These are phyloP conservation scores for Ustilago trichophora DNA, from an alignment of 1,284 basidiomycete genomes.

Conservation along the genomic window DNA sequence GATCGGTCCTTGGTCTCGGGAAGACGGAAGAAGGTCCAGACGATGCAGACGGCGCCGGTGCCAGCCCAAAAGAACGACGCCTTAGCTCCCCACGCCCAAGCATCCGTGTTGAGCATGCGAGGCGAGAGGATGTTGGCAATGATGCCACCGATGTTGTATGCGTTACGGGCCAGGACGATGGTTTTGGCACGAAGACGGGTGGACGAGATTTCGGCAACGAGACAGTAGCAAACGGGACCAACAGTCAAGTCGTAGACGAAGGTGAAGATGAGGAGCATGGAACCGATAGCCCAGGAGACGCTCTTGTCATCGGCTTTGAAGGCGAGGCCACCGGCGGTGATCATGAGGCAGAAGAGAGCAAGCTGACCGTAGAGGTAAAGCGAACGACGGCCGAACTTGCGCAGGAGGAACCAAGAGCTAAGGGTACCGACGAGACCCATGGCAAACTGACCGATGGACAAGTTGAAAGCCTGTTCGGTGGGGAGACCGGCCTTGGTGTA, in stretches of 20 bases:
- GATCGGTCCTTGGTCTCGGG: conserved; percentile 68
- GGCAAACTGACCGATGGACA: conserved; percentile 67
- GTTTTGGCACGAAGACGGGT: conserved; percentile 71
- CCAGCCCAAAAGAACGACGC: conserved; percentile 68
- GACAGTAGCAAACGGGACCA: conserved; percentile 68
- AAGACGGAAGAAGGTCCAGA: conserved; percentile 66
- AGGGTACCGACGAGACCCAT: conserved; percentile 67
- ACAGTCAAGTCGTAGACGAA: conserved; percentile 67
- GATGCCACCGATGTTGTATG: conserved; percentile 67
- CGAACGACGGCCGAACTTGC: conserved; percentile 67
- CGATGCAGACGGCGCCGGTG: conserved; percentile 65
- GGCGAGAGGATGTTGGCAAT: conserved; percentile 69
- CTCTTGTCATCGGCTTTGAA: conserved; percentile 28
- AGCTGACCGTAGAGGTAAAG: conserved; percentile 70
- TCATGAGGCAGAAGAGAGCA: conserved; percentile 67
- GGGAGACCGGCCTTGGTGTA: conserved; percentile 68
- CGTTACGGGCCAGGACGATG: conserved; percentile 70
- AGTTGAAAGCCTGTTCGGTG: conserved; percentile 66
- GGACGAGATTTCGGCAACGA: conserved; percentile 70
- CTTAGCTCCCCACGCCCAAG: conserved; percentile 69
- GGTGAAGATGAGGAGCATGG: conserved; percentile 69
- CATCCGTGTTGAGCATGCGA: conserved; percentile 67
- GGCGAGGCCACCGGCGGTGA: conserved; percentile 69
- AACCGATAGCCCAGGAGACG: conserved; percentile 67
- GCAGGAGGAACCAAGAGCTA: conserved; percentile 68